These are phyloP conservation scores for Pugionium dolabratum DNA, from an alignment of 345 rosid species.

Conservation along the genomic window DNA sequence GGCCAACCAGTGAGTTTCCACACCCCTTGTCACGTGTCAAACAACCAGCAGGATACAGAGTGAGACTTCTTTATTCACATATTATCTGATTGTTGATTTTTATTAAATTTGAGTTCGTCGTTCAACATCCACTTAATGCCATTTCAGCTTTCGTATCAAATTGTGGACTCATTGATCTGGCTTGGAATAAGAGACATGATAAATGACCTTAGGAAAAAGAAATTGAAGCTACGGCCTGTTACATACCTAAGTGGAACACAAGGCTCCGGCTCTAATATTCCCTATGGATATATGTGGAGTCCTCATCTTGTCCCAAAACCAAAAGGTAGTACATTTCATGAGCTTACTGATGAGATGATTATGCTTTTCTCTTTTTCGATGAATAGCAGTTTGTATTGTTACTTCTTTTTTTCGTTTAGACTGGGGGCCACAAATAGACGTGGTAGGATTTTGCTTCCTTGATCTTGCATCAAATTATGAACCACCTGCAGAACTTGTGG, in stretches of 20 bases:
- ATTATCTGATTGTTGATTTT: conserved; percentile 4
- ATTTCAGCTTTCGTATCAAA: conserved; percentile 88
- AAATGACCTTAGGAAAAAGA: conserved; percentile 90
- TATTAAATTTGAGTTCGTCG: conserved; percentile 16
- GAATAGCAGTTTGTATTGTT: conserved; percentile 4
- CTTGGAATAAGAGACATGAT: conserved; percentile 97
- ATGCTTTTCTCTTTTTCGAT: not conserved
- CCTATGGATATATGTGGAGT: conserved; percentile 98
- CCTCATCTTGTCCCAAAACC: conserved; percentile 99
- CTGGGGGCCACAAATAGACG: conserved; percentile 96
- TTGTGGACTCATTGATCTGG: conserved; percentile 95
- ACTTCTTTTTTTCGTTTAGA: conserved; percentile 49
- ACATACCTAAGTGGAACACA: conserved; percentile 98
- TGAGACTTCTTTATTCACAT: conserved; percentile 44
- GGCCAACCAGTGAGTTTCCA: conserved; percentile 98
- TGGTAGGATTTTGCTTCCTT: conserved; percentile 98
- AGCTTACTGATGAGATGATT: not conserved
- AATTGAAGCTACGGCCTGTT: conserved; percentile 87
- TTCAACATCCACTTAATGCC: not conserved
- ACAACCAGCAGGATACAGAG: conserved; percentile 96
- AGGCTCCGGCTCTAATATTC: conserved; percentile 79
- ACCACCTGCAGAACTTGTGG: conserved; percentile 81
- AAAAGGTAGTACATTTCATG: conserved; percentile 60
- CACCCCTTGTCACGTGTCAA: conserved; percentile 99
- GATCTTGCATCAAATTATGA: conserved; percentile 96